These are phyloP conservation scores for Keqinozyma sinolaborantium DNA, from an alignment of 1,139 yeast genomes.

Conservation along the genomic window DNA sequence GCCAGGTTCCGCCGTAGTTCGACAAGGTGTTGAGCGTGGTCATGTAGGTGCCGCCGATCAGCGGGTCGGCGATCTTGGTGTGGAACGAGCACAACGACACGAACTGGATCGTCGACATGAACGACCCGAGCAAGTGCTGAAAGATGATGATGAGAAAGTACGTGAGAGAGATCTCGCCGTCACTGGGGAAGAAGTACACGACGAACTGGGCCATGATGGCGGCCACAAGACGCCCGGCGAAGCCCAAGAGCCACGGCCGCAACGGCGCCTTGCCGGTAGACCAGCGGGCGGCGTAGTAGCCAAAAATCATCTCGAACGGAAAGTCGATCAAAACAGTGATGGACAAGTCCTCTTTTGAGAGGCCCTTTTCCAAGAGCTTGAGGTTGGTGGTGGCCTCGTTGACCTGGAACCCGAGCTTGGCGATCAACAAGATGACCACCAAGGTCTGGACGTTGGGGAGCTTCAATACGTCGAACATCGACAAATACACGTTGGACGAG, in stretches of 20 bases:
- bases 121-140: slow-evolving; percentile 82
- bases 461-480: slow-evolving; percentile 75
- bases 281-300: slow-evolving; percentile 96
- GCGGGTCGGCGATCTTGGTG: slow-evolving; percentile 91
- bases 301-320: slow-evolving; percentile 93
- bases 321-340: slow-evolving; percentile 90
- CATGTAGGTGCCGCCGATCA: slow-evolving; percentile 97
- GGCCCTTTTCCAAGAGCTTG: slow-evolving; percentile 88
- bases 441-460: slow-evolving; percentile 76
- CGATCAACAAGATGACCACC: slow-evolving; percentile 68
- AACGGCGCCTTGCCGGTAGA: slow-evolving; percentile 71
- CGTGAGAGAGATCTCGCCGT: slow-evolving; percentile 38
- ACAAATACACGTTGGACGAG: slow-evolving; percentile 50
- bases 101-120: slow-evolving; percentile 93
- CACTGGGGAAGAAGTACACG: slow-evolving; percentile 67
- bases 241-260: slow-evolving; percentile 88
- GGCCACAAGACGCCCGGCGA: slow-evolving; percentile 75
- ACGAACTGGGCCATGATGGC: slow-evolving; percentile 75
- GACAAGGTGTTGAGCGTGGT: slow-evolving; percentile 89
- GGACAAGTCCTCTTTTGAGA: slow-evolving; percentile 89
- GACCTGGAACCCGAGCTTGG: slow-evolving; percentile 92
- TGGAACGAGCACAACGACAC: slow-evolving; percentile 94
- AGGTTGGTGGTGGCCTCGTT: slow-evolving; percentile 95
- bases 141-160: slow-evolving; percentile 71
- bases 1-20: slow-evolving; percentile 98